These are phyloP conservation scores for Salix purpurea DNA, from an alignment of 345 rosid species.

Conservation along the genomic window DNA sequence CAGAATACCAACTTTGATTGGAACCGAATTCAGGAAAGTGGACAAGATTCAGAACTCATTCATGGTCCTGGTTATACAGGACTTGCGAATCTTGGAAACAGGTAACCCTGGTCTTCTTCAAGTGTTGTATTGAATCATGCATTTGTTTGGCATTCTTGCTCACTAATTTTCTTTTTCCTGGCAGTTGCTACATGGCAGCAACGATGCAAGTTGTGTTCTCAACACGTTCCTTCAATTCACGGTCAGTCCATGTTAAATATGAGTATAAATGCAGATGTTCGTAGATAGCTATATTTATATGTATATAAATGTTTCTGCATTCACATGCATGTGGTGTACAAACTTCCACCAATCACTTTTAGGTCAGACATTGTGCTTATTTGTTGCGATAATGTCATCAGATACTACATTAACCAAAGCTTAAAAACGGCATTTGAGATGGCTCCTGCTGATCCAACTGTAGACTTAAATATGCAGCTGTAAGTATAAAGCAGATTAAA, in stretches of 20 bases:
- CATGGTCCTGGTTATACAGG: conserved; percentile 97
- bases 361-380: neutral
- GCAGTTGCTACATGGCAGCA: conserved; percentile 99
- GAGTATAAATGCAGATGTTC: neutral
- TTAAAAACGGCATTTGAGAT: conserved; percentile 70
- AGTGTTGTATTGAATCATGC: conserved; percentile 5
- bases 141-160: conserved; percentile 11
- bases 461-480: conserved; percentile 95
- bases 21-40: conserved; percentile 99
- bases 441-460: conserved; percentile 97
- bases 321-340: neutral
- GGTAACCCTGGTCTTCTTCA: conserved; percentile 39
- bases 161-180: conserved; percentile 22
- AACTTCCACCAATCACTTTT: neutral
- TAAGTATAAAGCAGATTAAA: conserved; percentile 36
- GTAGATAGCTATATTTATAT: neutral
- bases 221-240: conserved; percentile 55
- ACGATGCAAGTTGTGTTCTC: conserved; percentile 96
- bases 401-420: conserved; percentile 65
- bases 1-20: conserved; percentile 96
- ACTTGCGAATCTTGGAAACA: conserved; percentile 93
- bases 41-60: conserved; percentile 73
- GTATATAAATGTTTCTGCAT: neutral
- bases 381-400: conserved; percentile 28
- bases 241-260: conserved; percentile 37